Base-by-base conservation (phyloP, 352 stramenopile genomes). In the Phytophthora tentaculata region DNA sequence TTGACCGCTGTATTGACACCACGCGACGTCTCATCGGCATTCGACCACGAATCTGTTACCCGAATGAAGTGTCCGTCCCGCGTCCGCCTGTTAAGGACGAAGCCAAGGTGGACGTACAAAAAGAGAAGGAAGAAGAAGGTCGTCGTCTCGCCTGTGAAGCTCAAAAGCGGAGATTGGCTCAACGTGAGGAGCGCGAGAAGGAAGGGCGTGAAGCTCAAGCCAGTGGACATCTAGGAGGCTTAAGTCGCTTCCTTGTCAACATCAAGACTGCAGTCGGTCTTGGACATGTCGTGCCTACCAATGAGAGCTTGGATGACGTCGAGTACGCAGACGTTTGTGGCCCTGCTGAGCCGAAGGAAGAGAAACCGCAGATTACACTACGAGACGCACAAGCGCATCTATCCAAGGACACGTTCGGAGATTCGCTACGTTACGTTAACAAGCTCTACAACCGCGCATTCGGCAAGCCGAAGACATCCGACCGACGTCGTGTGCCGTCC, bases 391-490 rank as follows among this genome's bases (percentile, higher is more conserved):
- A 91, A 14, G 85, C 81, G 17, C 59, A 91, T 48, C 59, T 92
- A 28, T 94, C 85, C 1, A 94, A 83, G 47, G 94, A 98, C 68
- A 98, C 92, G 20, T 98, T 98, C 61, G 91, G 90, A 7, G 88
- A 97, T 43, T 98, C 92, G 8, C 69, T 98, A 1, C 86, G 96
- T 19, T 91, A 95, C 62, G 92, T 97, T 2, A 98, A 98, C 75
- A 90, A 93, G 19, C 61, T 98, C 16, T 98, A 98, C 69, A 96
- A 95, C 63, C 80, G 91, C 43, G 81, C 67, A 26, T 97, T 98
- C 67, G 92, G 94, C 14, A 97, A 61, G 78, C 61, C 58, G 6
- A 73, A 71, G 48, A 74, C 84, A 0, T 57, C 69, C 1, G 64
- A 73, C 12, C 79, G 82, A 10, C 83, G 91, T 13, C 90, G 94